phyloP scores from a whole-genome alignment of 129 eudicot species.

The Pseudognaphalium luteoalbum region DNA sequence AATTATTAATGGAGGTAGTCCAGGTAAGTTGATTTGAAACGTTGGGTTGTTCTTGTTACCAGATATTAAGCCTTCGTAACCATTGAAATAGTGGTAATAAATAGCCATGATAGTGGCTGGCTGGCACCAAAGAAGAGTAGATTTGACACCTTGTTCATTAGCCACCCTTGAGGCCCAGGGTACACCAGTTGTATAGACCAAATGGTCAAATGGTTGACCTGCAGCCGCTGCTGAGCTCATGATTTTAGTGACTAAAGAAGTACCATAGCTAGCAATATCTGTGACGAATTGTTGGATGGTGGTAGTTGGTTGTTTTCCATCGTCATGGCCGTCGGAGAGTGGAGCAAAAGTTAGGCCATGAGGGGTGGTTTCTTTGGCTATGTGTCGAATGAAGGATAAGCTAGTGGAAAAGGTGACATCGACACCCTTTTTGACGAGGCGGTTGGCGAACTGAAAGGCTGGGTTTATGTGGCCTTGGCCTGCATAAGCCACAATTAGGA shows the following conservation, averaged over 20 bases:
- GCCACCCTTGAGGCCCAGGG: conserved; percentile 7
- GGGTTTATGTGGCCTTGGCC: too few species aligned
- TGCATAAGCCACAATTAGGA: too few species aligned
- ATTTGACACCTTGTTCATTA: background rate
- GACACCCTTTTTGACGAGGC: too few species aligned
- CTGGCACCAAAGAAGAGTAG: conserved; percentile 9
- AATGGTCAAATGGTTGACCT: background rate
- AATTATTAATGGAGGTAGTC: too few species aligned
- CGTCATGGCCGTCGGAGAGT: too few species aligned
- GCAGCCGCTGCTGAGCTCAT: background rate
- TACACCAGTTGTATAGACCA: conserved; percentile 1
- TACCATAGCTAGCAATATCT: background rate
- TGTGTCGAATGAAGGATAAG: too few species aligned
- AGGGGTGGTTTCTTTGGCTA: too few species aligned
- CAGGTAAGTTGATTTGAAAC: too few species aligned
- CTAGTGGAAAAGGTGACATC: too few species aligned
- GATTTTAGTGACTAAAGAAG: background rate
- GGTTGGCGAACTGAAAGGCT: too few species aligned
- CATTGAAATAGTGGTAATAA: conserved; percentile 4
- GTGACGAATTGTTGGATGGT: background rate
- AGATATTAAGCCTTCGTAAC: background rate
- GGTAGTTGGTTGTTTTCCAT: background rate
- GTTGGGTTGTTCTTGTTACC: background rate
- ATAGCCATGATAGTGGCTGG: conserved; percentile 2
- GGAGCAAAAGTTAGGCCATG: too few species aligned